These are phyloP conservation scores for Physcomitrellopsis africana DNA, from an alignment of 225 moss, liverwort and hornwort species.

Conservation along the genomic window DNA sequence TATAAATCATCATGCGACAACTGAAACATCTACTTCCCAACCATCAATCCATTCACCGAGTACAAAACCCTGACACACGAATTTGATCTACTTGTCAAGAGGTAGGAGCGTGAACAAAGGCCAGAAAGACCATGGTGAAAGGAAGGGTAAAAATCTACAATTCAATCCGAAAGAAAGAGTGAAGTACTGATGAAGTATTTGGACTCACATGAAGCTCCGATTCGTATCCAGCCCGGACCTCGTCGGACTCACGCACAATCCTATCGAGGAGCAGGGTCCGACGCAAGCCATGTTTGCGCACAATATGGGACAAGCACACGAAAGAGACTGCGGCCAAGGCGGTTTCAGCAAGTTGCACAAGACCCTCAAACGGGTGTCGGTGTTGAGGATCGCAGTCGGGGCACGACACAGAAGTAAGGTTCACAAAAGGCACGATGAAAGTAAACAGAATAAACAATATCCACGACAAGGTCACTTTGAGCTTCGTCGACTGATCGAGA, in stretches of 20 bases:
- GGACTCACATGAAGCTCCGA: slow-evolving; percentile 68
- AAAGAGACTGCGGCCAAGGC: slow-evolving; percentile 79
- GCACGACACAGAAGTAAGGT: slow-evolving; percentile 66
- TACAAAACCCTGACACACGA: not conserved
- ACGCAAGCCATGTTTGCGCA: slow-evolving; percentile 73
- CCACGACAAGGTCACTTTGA: slow-evolving; percentile 67
- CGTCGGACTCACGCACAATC: slow-evolving; percentile 57
- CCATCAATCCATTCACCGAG: not conserved
- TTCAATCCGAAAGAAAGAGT: not conserved
- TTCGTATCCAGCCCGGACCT: slow-evolving; percentile 69
- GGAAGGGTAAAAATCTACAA: not conserved
- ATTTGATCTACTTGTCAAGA: not conserved
- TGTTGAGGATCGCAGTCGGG: slow-evolving; percentile 70
- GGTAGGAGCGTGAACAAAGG: not conserved
- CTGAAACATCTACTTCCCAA: not conserved
- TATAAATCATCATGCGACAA: not conserved
- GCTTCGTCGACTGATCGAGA: slow-evolving; percentile 71
- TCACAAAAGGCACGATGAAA: slow-evolving; percentile 60
- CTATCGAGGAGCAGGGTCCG: slow-evolving; percentile 76
- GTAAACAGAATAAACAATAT: slow-evolving; percentile 62
- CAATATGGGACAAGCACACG: slow-evolving; percentile 64
- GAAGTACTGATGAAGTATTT: not conserved
- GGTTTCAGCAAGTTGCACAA: slow-evolving; percentile 75
- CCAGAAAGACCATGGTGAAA: not conserved
- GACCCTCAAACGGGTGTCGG: slow-evolving; percentile 69